Conservation (phyloP, 2,329 filamentous ascomycete genomes). For the Claviceps africana region DNA sequence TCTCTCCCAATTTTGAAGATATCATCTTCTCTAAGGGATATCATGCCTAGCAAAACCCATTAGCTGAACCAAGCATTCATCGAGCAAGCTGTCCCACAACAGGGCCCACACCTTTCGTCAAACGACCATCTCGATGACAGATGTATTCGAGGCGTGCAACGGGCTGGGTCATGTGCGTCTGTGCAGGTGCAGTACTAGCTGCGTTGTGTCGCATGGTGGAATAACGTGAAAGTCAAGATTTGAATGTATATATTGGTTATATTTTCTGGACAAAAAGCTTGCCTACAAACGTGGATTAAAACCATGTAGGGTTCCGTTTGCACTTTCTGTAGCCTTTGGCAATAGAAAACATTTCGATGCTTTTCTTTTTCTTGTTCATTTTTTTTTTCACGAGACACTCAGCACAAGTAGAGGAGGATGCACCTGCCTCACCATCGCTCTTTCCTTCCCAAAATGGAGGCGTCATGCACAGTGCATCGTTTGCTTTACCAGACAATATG, state of each 20-base stretch:
- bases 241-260: not conserved
- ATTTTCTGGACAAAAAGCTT: not conserved
- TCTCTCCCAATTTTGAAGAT: conserved; percentile 24
- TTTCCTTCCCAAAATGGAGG: not conserved
- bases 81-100: not conserved
- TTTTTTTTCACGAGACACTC: not conserved
- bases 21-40: conserved; percentile 17
- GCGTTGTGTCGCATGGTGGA: not conserved
- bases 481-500: not conserved
- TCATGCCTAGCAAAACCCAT: conserved; percentile 10
- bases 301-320: too few relatives aligned
- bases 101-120: conserved; percentile 2
- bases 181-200: not conserved
- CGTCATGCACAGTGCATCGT: not conserved
- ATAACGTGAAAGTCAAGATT: not conserved
- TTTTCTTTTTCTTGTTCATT: not conserved
- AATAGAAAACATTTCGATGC: not conserved
- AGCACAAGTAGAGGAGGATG: not conserved
- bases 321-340: not conserved
- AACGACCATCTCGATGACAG: not conserved
- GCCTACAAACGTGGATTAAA: not conserved
- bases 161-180: not conserved
- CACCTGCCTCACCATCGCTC: not conserved
- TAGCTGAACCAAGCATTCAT: not conserved
- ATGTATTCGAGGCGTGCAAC: conserved; percentile 4